Evolutionary conservation across 495 filamentous ascomycete genomes (phyloP), one percentile per base, ranked within the genome.

Genomic region (Annulohypoxylon maeteangense): DNA sequence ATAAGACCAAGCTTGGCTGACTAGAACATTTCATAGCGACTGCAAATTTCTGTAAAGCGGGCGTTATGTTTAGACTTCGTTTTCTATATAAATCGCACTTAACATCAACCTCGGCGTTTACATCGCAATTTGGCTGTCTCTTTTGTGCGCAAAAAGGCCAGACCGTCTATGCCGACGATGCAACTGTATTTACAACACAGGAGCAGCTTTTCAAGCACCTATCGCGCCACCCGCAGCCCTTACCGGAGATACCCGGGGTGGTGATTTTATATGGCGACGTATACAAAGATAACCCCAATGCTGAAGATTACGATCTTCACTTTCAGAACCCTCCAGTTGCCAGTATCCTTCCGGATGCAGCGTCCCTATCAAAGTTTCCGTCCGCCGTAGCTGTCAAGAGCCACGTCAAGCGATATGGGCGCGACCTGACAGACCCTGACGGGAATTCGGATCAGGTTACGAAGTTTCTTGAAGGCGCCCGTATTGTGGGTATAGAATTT

Each of bases 401-500:
- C 12, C 79, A 84, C 63, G 55, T 78, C 38, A 75, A 77, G 14
- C 74, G 77, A 29, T 70, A 68, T 16, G 76, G 72, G 0, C 65
- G 72, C 0, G 78, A 76, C 16, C 54, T 77, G 7, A 67, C 65
- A 7, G 74, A 81, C 16, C 83, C 83, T 1, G 74, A 81, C 12
- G 78, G 74, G 5, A 75, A 76, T 38, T 59, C 74, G 7, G 78
- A 77, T 0, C 77, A 79, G 31, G 73, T 81, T 68, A 71, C 84
- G 18, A 76, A 81, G 62, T 85, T 85, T 50, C 69, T 79, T 12
- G 73, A 74, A 12, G 83, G 83, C n/a, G 82, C 80, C 0, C 74
- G 74, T 12, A 80, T 85, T 10, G 72, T 83, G 0, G 83, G 82
- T 7, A 63, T 85, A 16, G 74, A 78, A n/a, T 84, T 83, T 40